Percentiles rank a stretch among this genome's conserved stretches.
Evolutionary conservation across 805 yeast species (phyloP).

Genomic region (Wickerhamomyces chambardii): DNA sequence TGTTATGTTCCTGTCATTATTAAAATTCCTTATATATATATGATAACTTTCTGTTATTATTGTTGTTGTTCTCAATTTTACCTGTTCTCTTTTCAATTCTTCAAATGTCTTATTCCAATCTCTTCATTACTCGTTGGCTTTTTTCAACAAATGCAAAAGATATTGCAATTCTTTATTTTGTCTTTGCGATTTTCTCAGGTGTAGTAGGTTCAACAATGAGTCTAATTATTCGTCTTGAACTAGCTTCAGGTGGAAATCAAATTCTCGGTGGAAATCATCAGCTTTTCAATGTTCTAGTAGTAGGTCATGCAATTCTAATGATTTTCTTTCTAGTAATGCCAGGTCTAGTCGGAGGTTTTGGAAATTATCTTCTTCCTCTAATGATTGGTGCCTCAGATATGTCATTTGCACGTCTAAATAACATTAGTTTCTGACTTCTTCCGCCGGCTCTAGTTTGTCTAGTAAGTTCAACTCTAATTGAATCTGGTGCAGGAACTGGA

Average conservation of each 20-base stretch:
- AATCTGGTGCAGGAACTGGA: slow-evolving; percentile 10
- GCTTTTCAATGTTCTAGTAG: slow-evolving; percentile 16
- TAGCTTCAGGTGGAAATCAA: slow-evolving; percentile 15
- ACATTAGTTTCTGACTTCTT: slow-evolving; percentile 11
- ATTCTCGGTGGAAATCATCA: slow-evolving; percentile 15
- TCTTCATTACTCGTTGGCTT: slow-evolving; percentile 3
- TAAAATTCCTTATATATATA: too few species aligned
- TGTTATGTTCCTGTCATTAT: too few species aligned
- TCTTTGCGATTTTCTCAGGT: slow-evolving; percentile 15
- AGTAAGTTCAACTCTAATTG: slow-evolving; percentile 8
- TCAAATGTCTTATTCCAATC: slow-evolving; percentile 1
- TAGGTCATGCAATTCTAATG: slow-evolving; percentile 17
- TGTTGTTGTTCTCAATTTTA: too few species aligned
- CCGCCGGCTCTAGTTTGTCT: slow-evolving; percentile 13
- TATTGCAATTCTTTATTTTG: slow-evolving; percentile 18
- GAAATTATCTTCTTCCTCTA: slow-evolving; percentile 16
- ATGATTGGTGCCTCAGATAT: slow-evolving; percentile 15
- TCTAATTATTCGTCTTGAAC: slow-evolving; percentile 17
- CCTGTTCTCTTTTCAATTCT: too few species aligned
- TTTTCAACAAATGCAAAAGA: slow-evolving; percentile 18
- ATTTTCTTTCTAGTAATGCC: slow-evolving; percentile 18
- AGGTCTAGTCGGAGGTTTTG: slow-evolving; percentile 14
- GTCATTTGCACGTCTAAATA: slow-evolving; percentile 10
- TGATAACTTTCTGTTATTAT: too few species aligned
- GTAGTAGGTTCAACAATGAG: slow-evolving; percentile 18